phyloP scores from a whole-genome alignment of 2,329 filamentous ascomycete species.

The Trichoderma koningii region DNA sequence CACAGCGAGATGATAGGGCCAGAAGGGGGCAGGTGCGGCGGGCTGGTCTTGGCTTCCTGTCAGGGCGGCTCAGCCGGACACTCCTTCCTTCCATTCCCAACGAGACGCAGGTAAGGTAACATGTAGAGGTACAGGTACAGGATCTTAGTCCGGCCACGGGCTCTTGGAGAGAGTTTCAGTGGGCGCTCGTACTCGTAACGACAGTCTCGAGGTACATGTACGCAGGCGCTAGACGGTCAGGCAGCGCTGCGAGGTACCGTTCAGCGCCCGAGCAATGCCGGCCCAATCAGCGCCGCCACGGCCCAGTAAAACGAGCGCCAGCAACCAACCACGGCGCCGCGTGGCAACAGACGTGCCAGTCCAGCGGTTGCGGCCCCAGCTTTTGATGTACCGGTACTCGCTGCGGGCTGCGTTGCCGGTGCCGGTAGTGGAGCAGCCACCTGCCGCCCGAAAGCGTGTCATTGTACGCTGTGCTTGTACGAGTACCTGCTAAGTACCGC shows the following conservation, averaged over 20 bases:
- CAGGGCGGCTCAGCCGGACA: slow-evolving; percentile 27
- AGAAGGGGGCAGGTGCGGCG: slow-evolving; percentile 8
- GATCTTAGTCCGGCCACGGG: neutral
- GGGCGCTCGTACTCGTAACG: slow-evolving; percentile 22
- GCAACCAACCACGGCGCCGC: slow-evolving; percentile 22
- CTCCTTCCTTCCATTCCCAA: slow-evolving; percentile 1
- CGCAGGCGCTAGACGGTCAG: slow-evolving; percentile 16
- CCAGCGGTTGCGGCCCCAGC: neutral
- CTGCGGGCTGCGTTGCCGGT: slow-evolving; percentile 7
- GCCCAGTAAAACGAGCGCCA: slow-evolving; percentile 12
- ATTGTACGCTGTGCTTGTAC: neutral
- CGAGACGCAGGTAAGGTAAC: neutral
- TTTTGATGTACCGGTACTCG: neutral
- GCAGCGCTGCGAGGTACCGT: slow-evolving; percentile 17
- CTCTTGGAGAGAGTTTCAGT: neutral
- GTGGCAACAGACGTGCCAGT: slow-evolving; percentile 2
- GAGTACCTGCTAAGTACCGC: slow-evolving; percentile 16
- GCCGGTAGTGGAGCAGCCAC: slow-evolving; percentile 22
- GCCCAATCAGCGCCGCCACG: neutral
- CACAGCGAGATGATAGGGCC: slow-evolving; percentile 3
- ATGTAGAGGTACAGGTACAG: neutral
- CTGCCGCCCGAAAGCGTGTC: slow-evolving; percentile 23
- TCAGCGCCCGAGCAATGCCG: slow-evolving; percentile 18
- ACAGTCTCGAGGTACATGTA: too few species aligned
- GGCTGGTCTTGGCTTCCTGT: slow-evolving; percentile 21